Evolutionary conservation across 1,284 basidiomycete genomes (phyloP).

Genomic region (Somion occarium): DNA sequence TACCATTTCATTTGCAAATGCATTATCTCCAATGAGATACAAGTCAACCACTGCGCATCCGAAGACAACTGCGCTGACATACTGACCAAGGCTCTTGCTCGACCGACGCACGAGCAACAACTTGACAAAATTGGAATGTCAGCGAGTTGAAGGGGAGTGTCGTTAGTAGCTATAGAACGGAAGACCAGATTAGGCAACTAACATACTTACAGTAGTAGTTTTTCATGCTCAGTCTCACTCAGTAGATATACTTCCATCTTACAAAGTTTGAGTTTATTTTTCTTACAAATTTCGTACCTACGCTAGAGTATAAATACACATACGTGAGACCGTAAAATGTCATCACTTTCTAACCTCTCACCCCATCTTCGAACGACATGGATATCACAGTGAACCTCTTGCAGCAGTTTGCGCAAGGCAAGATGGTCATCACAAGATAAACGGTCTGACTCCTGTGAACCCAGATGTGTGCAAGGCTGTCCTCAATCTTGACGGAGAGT

Average conservation of each 20-base stretch:
- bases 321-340: background rate
- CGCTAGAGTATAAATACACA: background rate
- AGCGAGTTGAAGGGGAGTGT: slow-evolving; percentile 14
- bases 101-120: background rate
- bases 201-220: too few species aligned
- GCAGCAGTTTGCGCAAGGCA: background rate
- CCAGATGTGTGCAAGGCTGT: slow-evolving; percentile 3
- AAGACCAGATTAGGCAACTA: too few species aligned
- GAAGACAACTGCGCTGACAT: slow-evolving; percentile 34
- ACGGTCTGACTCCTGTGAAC: slow-evolving; percentile 1
- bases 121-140: slow-evolving; percentile 4
- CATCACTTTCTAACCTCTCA: background rate
- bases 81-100: slow-evolving; percentile 34
- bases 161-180: slow-evolving; percentile 5
- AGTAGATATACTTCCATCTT: too few species aligned
- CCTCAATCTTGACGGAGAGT: background rate
- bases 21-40: slow-evolving; percentile 16
- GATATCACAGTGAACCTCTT: slow-evolving; percentile 3
- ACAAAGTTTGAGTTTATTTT: too few species aligned
- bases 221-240: too few species aligned
- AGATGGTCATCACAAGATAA: slow-evolving; percentile 3
- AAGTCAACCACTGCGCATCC: slow-evolving; percentile 24
- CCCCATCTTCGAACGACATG: background rate
- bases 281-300: too few species aligned
- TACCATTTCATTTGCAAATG: slow-evolving; percentile 28